phyloP scores from a whole-genome alignment of 2,329 filamentous ascomycete genomes.

The Talaromyces sp. region DNA sequence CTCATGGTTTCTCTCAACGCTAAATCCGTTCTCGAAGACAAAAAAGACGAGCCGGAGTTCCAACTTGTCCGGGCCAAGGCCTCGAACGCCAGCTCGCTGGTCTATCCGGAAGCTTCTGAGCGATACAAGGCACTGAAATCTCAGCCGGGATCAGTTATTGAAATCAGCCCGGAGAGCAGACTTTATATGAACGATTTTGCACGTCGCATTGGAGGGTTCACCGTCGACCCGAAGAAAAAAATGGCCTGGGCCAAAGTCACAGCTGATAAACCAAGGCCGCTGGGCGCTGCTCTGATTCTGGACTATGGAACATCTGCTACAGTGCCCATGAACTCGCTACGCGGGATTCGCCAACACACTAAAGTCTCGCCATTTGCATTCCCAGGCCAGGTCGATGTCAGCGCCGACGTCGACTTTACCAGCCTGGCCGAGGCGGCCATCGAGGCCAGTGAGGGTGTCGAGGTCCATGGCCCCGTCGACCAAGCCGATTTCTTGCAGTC shows the following conservation, averaged over 20 bases:
- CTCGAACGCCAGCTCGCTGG: constrained; percentile 74
- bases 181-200: constrained; percentile 79
- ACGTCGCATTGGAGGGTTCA: constrained; percentile 69
- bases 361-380: constrained; percentile 72
- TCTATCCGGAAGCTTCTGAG: constrained; percentile 74
- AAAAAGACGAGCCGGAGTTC: constrained; percentile 67
- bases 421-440: constrained; percentile 79
- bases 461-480: constrained; percentile 87
- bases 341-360: constrained; percentile 76
- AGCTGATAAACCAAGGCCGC: constrained; percentile 53
- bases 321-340: constrained; percentile 82
- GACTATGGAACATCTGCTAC: constrained; percentile 81
- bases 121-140: constrained; percentile 73
- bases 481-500: constrained; percentile 73
- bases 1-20: constrained; percentile 69
- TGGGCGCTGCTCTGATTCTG: constrained; percentile 86
- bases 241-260: background rate
- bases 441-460: constrained; percentile 69
- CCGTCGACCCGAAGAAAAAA: constrained; percentile 18
- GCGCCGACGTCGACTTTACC: constrained; percentile 88
- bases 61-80: constrained; percentile 72
- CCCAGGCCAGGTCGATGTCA: constrained; percentile 81
- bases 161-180: constrained; percentile 83
- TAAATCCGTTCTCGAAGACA: constrained; percentile 47
- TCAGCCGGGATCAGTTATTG: constrained; percentile 66